Conservation (phyloP, 1,284 basidiomycete genomes). For the Apiotrichum akiyoshidainum region DNA sequence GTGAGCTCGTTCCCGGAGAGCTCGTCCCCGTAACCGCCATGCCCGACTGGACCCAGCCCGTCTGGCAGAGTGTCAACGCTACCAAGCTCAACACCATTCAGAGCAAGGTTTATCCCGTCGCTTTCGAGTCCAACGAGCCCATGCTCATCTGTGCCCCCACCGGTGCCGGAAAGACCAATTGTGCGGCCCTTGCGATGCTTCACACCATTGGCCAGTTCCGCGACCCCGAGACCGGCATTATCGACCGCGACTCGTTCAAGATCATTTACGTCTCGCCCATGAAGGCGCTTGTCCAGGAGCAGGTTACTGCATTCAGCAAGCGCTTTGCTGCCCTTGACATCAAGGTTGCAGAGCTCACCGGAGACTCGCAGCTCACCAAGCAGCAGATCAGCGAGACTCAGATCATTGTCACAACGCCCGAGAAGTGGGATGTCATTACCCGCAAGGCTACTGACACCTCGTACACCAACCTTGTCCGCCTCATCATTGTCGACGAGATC, state of each 20-base stretch:
- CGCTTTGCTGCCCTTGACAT: constrained; percentile 79
- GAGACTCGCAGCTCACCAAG: constrained; percentile 97
- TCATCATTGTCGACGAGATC: constrained; percentile 98
- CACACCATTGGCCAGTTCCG: constrained; percentile 82
- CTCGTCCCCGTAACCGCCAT: constrained; percentile 74
- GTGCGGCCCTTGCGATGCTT: constrained; percentile 90
- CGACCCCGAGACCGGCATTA: constrained; percentile 74
- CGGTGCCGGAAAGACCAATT: constrained; percentile 99
- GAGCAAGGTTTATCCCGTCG: constrained; percentile 85
- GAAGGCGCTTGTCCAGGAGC: constrained; percentile 97
- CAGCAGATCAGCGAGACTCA: constrained; percentile 96
- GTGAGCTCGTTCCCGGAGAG: constrained; percentile 60
- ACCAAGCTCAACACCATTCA: constrained; percentile 80
- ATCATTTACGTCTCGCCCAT: constrained; percentile 98
- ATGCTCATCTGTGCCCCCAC: constrained; percentile 96
- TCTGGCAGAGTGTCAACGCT: constrained; percentile 62
- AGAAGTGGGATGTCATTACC: constrained; percentile 99
- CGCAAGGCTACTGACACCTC: constrained; percentile 95
- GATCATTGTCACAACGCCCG: constrained; percentile 97
- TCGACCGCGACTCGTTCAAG: constrained; percentile 90
- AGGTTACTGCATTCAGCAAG: constrained; percentile 88
- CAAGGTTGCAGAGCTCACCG: constrained; percentile 91
- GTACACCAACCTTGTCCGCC: constrained; percentile 93
- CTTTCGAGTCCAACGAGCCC: constrained; percentile 92
- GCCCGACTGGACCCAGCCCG: constrained; percentile 82